These are phyloP conservation scores for Pichia sp. DNA, from an alignment of 1,139 yeast species.

Conservation along the genomic window DNA sequence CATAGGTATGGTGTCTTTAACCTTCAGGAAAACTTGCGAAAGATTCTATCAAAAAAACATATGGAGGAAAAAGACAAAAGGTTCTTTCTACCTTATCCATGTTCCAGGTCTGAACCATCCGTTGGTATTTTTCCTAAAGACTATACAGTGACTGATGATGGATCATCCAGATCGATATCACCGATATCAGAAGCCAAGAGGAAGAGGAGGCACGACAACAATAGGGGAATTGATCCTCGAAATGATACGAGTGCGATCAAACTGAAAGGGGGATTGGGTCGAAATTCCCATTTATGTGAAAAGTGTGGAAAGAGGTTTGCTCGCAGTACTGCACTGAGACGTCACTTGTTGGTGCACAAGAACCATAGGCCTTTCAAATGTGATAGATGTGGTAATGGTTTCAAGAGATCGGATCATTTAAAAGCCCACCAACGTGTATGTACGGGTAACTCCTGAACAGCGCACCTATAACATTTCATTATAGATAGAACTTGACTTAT, in stretches of 20 bases:
- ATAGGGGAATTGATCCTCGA: no score
- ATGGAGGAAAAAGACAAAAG: not conserved
- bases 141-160: no score
- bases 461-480: no score
- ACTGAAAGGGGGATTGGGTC: no score
- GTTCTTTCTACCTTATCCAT: slow-evolving; percentile 1
- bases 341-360: slow-evolving; percentile 21
- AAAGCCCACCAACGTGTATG: slow-evolving; percentile 14
- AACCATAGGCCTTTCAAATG: slow-evolving; percentile 22
- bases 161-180: no score
- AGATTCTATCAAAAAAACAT: slow-evolving; percentile 1
- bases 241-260: no score
- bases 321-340: slow-evolving; percentile 20
- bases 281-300: no score
- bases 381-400: slow-evolving; percentile 20
- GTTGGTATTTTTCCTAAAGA: no score
- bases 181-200: no score
- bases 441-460: not conserved
- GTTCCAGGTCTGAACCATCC: no score
- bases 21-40: slow-evolving; percentile 2
- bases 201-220: no score
- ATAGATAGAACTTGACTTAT: no score
- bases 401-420: slow-evolving; percentile 23
- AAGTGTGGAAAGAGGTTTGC: slow-evolving; percentile 21
- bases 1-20: slow-evolving; percentile 2